Percentiles rank a stretch among this genome's conserved stretches.
phyloP scores from a whole-genome alignment of 2,329 filamentous ascomycete genomes.

The Stemphylium beticola region DNA sequence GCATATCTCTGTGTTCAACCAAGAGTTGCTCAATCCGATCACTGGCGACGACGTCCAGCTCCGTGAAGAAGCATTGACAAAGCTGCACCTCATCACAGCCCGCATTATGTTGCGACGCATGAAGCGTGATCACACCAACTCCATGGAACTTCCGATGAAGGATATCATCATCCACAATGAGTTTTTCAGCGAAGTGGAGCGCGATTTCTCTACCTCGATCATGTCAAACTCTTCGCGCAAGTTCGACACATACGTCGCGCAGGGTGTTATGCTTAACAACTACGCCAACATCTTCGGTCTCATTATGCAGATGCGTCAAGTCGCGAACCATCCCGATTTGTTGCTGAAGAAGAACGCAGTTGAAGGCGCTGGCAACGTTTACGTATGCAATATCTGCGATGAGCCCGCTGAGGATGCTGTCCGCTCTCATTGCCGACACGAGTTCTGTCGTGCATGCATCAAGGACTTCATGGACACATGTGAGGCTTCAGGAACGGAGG shows the following conservation, averaged over 20 bases:
- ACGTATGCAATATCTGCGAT: conserved; percentile 94
- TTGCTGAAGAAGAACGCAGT: conserved; percentile 82
- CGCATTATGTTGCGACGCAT: conserved; percentile 94
- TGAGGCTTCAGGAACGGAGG: conserved; percentile 63
- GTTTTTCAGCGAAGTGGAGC: conserved; percentile 95
- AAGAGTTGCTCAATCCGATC: conserved; percentile 86
- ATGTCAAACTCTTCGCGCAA: conserved; percentile 89
- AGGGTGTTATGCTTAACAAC: conserved; percentile 84
- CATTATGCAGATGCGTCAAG: conserved; percentile 99
- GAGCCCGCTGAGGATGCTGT: conserved; percentile 95
- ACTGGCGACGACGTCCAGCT: conserved; percentile 56
- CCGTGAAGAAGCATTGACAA: conserved; percentile 75
- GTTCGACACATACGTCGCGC: conserved; percentile 94
- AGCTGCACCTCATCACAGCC: conserved; percentile 86
- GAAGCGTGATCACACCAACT: conserved; percentile 90
- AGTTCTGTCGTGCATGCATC: conserved; percentile 84
- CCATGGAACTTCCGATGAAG: conserved; percentile 96
- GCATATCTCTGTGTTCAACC: conserved; percentile 86
- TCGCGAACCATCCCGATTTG: conserved; percentile 93
- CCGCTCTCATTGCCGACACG: conserved; percentile 88
- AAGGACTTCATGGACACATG: conserved; percentile 81
- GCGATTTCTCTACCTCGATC: conserved; percentile 93
- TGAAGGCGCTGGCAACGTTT: conserved; percentile 84
- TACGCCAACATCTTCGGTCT: conserved; percentile 99
- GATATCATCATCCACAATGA: conserved; percentile 90